Base-by-base conservation (phyloP, 2,329 filamentous ascomycete genomes). In the Tolypocladium tundrense region DNA sequence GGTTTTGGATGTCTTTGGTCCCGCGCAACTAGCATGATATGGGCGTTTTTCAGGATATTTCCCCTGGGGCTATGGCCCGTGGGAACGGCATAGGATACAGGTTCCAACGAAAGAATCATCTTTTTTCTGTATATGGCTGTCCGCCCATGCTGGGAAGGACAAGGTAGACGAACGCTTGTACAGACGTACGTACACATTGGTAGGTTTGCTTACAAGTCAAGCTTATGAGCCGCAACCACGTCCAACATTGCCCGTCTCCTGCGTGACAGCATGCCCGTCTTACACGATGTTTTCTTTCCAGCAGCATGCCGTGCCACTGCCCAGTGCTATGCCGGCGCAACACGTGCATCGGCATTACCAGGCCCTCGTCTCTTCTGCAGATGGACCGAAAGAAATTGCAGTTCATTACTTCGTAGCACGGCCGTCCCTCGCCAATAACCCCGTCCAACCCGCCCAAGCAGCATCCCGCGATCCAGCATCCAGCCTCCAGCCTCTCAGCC, bases 41-140 rank as follows among this genome's bases (percentile, higher is more conserved):
- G 55, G 59, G 58, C 55, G 59, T 60, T 57, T 55, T 27, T 27
- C 31, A n/a, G 37, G 19, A 27, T 19, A 42, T 10, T 14, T 9
- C 5, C 11, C 33, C 10, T 14, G 8, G 35, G 42, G 45, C n/a
- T 37, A 21, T 19, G 8, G 33, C 42, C 24, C 24, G 33, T 14
- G 21, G 52, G 33, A 7, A 16, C 21, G 13, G 53, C 35, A 42
- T 54, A 39, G 53, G 53, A 54, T 27, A 54, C 24, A 13, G 10
- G 24, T 4, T 19, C 42, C 14, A 40, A 24, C 21, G 52, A 42
- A 31, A 27, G 11, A 33, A 27, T 27, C 4, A 21, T 13, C 2
- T 4, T 13, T 19, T 16, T 35, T 21, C 10, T n/a, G 19, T 51
- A 27, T 51, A 51, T 9, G 14, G 19, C 31, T 35, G 9, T 33